Evolutionary conservation across 352 stramenopile species (phyloP), one percentile per base, ranked within the genome.

Genomic region (Phytopythium aichiense): DNA sequence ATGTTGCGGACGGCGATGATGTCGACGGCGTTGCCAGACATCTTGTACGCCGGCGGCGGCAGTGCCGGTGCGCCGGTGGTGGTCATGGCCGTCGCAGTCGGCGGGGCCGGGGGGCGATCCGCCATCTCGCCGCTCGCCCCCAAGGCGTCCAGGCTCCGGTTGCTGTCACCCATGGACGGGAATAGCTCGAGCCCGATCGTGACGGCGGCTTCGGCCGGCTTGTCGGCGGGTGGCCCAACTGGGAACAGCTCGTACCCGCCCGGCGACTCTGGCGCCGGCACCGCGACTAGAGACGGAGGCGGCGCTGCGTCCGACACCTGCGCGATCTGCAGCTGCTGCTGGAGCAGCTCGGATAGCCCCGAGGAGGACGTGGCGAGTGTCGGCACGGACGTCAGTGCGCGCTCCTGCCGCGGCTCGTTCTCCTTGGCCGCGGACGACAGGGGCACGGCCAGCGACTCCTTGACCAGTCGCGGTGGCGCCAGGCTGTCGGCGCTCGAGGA

Each of bases 11-110:
- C 85, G 15, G 81, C 79, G 33, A 94, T 82, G 68, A 94, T 87
- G 42, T 94, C 85, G 12, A 94, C 73, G 0, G 82, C 81, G 68
- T 94, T 94, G 43, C 85, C 85, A 6, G 76, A 71, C 65, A 84
- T 81, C 48, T 90, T 91, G 71, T 88, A 87, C 62, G 71, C 56
- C n/a, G 77, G 72, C 16, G 66, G 48, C 13, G 64, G 13, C 13
- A 68, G 18, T 18, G 49, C 40, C 11, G 52, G 16, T 9, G 33
- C 43, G 43, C 49, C 42, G 1, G 53, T 56, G 15, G 61, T 56
- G 15, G 50, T 56, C 25, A 56, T 56, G 16, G 30, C 50, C 50
- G n/a, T 40, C 28, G 25, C 1, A 42, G 50, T 15, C 13, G 48
- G 48, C 23, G 28, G 28, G 8, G 48, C 16, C 23, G 48, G 48